These are phyloP conservation scores for Penicillium antarcticum DNA, from an alignment of 495 filamentous ascomycete genomes.

Conservation along the genomic window DNA sequence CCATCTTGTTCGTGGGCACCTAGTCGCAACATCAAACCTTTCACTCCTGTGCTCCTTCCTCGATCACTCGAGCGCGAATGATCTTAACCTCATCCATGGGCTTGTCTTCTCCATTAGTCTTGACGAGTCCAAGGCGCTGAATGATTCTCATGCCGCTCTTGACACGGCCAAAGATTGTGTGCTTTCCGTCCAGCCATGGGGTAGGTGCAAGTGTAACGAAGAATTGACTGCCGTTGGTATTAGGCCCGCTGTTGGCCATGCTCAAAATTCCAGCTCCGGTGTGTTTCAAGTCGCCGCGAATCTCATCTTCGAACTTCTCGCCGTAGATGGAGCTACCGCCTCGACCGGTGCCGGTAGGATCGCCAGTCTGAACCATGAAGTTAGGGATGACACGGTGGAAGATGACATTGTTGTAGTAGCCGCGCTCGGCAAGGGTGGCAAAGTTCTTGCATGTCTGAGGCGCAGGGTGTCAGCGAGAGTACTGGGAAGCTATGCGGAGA, in stretches of 20 bases:
- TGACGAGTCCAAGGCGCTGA: slow-evolving; percentile 86
- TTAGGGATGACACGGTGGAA: slow-evolving; percentile 95
- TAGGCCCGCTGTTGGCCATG: slow-evolving; percentile 93
- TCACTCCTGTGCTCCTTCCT: slow-evolving; percentile 49
- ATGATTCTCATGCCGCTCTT: slow-evolving; percentile 81
- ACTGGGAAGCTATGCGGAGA: background rate
- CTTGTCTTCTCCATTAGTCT: slow-evolving; percentile 75
- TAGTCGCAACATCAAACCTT: background rate
- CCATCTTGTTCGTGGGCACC: background rate
- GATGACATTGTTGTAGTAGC: slow-evolving; percentile 80
- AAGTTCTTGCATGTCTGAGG: slow-evolving; percentile 85
- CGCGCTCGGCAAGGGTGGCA: slow-evolving; percentile 66
- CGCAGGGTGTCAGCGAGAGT: slow-evolving; percentile 13
- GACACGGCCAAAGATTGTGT: slow-evolving; percentile 95
- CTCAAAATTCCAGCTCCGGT: slow-evolving; percentile 90
- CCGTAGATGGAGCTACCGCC: slow-evolving; percentile 90
- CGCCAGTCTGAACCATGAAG: slow-evolving; percentile 97
- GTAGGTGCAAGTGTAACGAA: slow-evolving; percentile 95
- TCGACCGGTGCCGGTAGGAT: slow-evolving; percentile 93
- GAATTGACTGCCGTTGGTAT: slow-evolving; percentile 86
- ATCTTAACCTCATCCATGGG: slow-evolving; percentile 85
- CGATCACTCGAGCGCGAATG: slow-evolving; percentile 62
- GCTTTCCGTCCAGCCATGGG: slow-evolving; percentile 95
- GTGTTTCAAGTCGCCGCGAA: slow-evolving; percentile 72
- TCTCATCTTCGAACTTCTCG: slow-evolving; percentile 94